Evolutionary conservation across 2,329 filamentous ascomycete genomes (phyloP), one percentile per base, ranked within the genome.

Genomic region (Ceratocystis albifundus): DNA sequence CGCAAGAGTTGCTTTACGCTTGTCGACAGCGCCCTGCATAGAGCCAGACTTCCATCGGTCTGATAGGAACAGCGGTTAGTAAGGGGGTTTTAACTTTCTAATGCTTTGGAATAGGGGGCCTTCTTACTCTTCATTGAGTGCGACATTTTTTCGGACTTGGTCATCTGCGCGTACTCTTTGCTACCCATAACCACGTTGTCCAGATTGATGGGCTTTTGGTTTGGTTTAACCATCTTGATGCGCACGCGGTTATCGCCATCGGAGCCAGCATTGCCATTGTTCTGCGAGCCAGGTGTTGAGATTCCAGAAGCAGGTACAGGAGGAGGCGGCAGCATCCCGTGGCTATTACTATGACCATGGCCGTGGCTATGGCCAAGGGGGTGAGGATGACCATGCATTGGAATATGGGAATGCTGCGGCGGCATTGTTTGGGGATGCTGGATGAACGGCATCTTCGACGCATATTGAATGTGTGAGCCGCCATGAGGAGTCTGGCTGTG

Each of bases 61-160:
- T 83, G 69, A 50, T 20, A 53, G 57, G 55, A 62, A 46, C n/a
- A 59, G 17, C 48, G 61, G 71, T 73, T 72, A 75, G 75, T 68
- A 59, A 20, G 22, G 36, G 36, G 20, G 22, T 32, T 41, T 28
- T 8, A 15, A n/a, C 45, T 32, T 61, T 15, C 28, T 6, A 3
- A 6, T 45, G 30, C 4, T 41, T 28, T 46, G 3, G 7, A 28
- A 15, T 25, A 25, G 62, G 44, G 66, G 22, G 41, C 32, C 44
- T 30, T 74, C 79, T 75, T 76, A 84, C 83, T 81, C 76, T 84
- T 84, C 83, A 85, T 85, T 2, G 82, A 84, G 20, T 79, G 79
- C n/a, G 80, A 83, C 82, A 85, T 85, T 77, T 85, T 85, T 74
- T 85, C 82, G 36, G 81, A 84, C 75, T 85, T 85, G 61, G 81